A percentile compares a stretch with the other conserved stretches of the same genome.
Evolutionary conservation across 345 rosid species (phyloP).

Genomic region (Pistacia atlantica): DNA sequence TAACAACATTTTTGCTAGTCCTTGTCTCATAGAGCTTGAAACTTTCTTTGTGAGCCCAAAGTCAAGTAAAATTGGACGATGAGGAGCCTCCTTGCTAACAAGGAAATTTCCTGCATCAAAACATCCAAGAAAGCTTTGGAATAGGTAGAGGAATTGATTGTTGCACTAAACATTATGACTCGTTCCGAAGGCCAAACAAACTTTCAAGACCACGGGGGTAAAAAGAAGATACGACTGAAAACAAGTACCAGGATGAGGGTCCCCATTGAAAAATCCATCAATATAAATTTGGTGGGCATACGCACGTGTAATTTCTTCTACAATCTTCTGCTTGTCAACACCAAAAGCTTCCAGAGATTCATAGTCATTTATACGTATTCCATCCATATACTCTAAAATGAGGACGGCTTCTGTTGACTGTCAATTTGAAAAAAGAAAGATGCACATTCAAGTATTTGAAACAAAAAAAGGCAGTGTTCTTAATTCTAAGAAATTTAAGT

Average conservation of each 20-base stretch:
- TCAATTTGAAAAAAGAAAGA: constrained; percentile 28
- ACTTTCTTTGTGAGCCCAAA: constrained; percentile 92
- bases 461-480: neutral
- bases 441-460: constrained; percentile 10
- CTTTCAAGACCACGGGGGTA: neutral
- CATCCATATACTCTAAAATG: constrained; percentile 94
- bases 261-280: constrained; percentile 97
- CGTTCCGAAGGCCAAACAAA: neutral
- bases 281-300: constrained; percentile 96
- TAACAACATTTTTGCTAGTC: constrained; percentile 94
- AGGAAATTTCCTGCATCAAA: constrained; percentile 82
- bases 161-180: neutral
- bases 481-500: neutral
- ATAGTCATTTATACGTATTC: constrained; percentile 85
- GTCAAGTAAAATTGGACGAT: constrained; percentile 88
- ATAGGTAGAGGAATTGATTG: neutral
- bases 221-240: neutral
- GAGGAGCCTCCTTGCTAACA: constrained; percentile 85
- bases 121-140: constrained; percentile 17
- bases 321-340: constrained; percentile 73
- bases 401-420: constrained; percentile 91
- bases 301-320: constrained; percentile 98
- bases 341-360: constrained; percentile 74
- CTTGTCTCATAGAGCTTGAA: constrained; percentile 77
- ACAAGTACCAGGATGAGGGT: constrained; percentile 89